Evolutionary conservation across 352 stramenopile genomes (phyloP).

Genomic region (Vaucheria bursata): DNA sequence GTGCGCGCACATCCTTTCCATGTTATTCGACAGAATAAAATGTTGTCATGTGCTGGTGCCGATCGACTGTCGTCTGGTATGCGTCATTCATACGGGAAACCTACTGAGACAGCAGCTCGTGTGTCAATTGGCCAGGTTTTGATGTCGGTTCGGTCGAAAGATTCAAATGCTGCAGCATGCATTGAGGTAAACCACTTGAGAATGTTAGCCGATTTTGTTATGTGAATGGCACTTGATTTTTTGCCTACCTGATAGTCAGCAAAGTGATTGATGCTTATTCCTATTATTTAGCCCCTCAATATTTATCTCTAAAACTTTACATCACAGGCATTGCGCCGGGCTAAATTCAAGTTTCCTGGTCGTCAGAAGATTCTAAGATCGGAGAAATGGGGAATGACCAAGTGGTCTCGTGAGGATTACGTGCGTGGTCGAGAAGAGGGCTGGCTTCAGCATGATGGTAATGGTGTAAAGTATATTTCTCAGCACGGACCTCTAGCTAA

Average conservation of each 20-base stretch:
- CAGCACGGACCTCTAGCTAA: constrained; percentile 11
- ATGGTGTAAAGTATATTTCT: constrained; percentile 85
- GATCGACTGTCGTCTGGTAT: constrained; percentile 95
- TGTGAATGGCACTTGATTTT: background rate
- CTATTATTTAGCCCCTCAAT: background rate
- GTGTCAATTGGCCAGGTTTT: constrained; percentile 97
- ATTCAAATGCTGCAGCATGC: constrained; percentile 7
- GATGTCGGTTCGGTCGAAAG: constrained; percentile 90
- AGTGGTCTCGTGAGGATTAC: constrained; percentile 86
- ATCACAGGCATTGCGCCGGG: constrained; percentile 88
- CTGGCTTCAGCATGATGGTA: constrained; percentile 84
- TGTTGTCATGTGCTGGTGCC: constrained; percentile 98
- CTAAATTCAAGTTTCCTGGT: constrained; percentile 99
- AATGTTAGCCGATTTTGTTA: background rate
- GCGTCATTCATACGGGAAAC: constrained; percentile 99
- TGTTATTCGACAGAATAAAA: constrained; percentile 99
- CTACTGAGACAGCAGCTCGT: constrained; percentile 89
- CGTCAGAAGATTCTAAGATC: constrained; percentile 98
- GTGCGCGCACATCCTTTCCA: constrained; percentile 98
- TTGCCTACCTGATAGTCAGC: background rate
- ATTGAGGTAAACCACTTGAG: background rate
- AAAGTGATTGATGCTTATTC: background rate
- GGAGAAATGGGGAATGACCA: constrained; percentile 99
- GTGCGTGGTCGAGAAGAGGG: constrained; percentile 85
- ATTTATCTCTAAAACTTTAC: background rate